Conservation (phyloP, 768 basidiomycete genomes). For the Ephemerocybe angulata region DNA sequence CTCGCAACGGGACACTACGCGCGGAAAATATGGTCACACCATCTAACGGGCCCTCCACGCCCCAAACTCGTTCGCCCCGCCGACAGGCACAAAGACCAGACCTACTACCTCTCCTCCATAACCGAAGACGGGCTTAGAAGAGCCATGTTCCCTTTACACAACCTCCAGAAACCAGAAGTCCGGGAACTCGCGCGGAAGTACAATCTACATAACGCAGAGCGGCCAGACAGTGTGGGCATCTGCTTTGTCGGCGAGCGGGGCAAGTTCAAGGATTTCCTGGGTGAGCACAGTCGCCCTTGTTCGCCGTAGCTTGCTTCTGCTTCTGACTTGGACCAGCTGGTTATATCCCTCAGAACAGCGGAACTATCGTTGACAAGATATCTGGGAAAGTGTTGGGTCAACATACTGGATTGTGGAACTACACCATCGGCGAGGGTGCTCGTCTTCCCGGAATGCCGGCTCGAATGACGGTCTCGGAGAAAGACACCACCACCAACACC, state of each 20-base stretch:
- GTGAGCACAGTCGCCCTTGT: conserved; percentile 33
- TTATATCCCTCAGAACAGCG: conserved; percentile 69
- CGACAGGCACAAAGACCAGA: conserved; percentile 81
- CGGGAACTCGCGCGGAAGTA: conserved; percentile 63
- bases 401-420: conserved; percentile 80
- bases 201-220: conserved; percentile 65
- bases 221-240: conserved; percentile 88
- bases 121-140: conserved; percentile 58
- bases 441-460: conserved; percentile 56
- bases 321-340: conserved; percentile 48
- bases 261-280: conserved; percentile 68
- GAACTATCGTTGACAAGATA: conserved; percentile 58
- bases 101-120: conserved; percentile 84
- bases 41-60: conserved; percentile 23
- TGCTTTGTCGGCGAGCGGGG: conserved; percentile 89
- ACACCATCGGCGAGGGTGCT: conserved; percentile 81
- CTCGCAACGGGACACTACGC: conserved; percentile 91
- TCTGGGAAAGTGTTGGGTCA: conserved; percentile 51
- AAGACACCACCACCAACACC: conserved; percentile 58
- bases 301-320: background rate
- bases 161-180: conserved; percentile 65
- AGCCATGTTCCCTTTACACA: conserved; percentile 78
- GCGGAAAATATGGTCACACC: conserved; percentile 50
- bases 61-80: conserved; percentile 50
- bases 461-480: conserved; percentile 70